phyloP scores from a whole-genome alignment of 148 eudicot species.

The Rhododendron molle region DNA sequence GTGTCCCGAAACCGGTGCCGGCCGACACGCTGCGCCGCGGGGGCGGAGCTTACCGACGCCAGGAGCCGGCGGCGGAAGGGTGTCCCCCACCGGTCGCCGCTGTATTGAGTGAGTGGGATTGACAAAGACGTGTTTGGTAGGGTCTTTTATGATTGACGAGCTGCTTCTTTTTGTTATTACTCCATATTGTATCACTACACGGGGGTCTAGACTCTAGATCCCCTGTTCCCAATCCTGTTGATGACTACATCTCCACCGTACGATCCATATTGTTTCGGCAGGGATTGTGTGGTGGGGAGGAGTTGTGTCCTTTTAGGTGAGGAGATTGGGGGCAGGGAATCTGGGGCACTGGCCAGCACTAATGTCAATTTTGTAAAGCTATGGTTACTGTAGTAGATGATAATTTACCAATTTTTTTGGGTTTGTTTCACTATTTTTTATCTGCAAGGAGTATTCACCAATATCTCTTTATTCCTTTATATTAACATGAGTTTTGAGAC shows the following conservation, averaged over 20 bases:
- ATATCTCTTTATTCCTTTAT: too few relatives aligned
- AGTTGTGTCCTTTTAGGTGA: background rate
- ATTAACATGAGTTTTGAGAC: too few relatives aligned
- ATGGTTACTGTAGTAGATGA: background rate
- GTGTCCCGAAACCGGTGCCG: conserved; percentile 5
- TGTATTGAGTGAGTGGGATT: conserved; percentile 13
- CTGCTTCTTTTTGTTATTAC: background rate
- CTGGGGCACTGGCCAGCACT: background rate
- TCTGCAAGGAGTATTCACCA: too few relatives aligned
- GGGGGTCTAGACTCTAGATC: background rate
- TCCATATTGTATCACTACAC: background rate
- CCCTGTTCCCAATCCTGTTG: background rate
- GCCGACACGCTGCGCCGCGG: background rate
- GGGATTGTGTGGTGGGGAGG: background rate
- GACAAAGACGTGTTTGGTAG: background rate
- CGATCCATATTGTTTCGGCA: background rate
- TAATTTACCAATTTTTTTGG: too few relatives aligned
- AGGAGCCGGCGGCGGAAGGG: conserved; percentile 39
- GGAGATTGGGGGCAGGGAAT: background rate
- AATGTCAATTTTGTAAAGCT: background rate
- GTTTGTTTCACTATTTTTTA: too few relatives aligned
- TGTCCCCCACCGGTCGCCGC: conserved; percentile 37
- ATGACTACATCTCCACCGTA: background rate
- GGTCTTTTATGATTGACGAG: background rate
- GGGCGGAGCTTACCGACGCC: background rate